These are phyloP conservation scores for Aspergillus melleus DNA, from an alignment of 2,329 filamentous ascomycete genomes.

Conservation along the genomic window DNA sequence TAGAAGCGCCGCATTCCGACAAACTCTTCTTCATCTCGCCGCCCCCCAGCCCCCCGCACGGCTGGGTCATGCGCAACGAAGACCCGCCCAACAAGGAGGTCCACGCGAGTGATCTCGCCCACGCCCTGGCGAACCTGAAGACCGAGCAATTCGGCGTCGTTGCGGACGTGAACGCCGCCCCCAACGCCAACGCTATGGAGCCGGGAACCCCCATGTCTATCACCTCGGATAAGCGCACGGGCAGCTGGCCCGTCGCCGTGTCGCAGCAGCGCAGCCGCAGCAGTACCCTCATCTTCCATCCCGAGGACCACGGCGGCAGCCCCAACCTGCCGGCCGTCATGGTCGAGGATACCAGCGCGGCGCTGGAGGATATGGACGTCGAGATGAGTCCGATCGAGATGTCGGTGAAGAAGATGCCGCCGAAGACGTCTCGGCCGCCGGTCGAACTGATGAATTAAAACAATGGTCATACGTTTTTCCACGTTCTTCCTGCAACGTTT, in stretches of 20 bases:
- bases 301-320: constrained; percentile 61
- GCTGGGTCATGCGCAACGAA: constrained; percentile 64
- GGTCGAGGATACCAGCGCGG: constrained; percentile 59
- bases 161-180: constrained; percentile 4
- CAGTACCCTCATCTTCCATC: constrained; percentile 63
- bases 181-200: constrained; percentile 15
- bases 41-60: constrained; percentile 63
- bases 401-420: constrained; percentile 44
- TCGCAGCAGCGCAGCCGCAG: constrained; percentile 49
- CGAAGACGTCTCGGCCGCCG: constrained; percentile 56
- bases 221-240: constrained; percentile 33
- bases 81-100: constrained; percentile 67
- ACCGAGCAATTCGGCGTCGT: constrained; percentile 21
- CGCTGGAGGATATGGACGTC: constrained; percentile 48
- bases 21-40: constrained; percentile 68
- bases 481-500: background rate
- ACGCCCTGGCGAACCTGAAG: constrained; percentile 54
- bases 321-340: constrained; percentile 62
- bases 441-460: constrained; percentile 55
- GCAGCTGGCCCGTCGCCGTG: constrained; percentile 31
- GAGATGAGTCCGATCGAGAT: constrained; percentile 45
- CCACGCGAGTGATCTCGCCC: constrained; percentile 61
- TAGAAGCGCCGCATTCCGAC: constrained; percentile 57
- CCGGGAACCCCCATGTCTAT: constrained; percentile 38
- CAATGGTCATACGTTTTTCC: background rate